Percentiles rank a stretch among this genome's conserved stretches.
These are phyloP conservation scores for Phytophthora fragariae DNA, from an alignment of 352 stramenopile genomes.

Conservation along the genomic window DNA sequence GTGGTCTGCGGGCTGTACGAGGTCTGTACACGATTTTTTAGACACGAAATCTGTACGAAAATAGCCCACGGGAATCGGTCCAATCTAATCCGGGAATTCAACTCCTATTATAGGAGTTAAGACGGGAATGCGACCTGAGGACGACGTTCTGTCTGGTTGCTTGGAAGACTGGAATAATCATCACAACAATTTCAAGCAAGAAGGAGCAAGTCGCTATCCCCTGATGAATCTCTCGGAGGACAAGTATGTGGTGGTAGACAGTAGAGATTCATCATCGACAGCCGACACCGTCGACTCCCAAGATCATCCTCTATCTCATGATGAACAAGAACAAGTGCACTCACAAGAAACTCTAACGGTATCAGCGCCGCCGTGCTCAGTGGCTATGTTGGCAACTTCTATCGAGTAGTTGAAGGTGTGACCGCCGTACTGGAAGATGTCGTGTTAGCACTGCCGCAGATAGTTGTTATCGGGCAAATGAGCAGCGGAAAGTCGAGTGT, in stretches of 20 bases:
- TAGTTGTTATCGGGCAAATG: slow-evolving; percentile 54
- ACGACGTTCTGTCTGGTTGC: neutral
- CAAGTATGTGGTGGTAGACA: neutral
- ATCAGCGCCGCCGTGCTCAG: slow-evolving; percentile 41
- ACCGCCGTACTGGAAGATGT: slow-evolving; percentile 18
- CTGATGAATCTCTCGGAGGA: neutral
- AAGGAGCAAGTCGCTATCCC: neutral
- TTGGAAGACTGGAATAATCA: neutral
- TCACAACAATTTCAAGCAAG: neutral
- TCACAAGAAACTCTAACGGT: neutral
- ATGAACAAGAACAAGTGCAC: neutral
- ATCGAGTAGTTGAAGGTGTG: slow-evolving; percentile 35
- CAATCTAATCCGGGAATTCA: no score
- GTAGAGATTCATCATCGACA: neutral
- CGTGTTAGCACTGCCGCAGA: slow-evolving; percentile 38
- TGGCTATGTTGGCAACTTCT: slow-evolving; percentile 45
- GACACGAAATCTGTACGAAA: no score
- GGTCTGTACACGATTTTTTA: no score
- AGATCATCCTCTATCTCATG: neutral
- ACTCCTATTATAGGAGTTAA: neutral
- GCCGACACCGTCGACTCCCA: neutral
- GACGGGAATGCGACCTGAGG: neutral
- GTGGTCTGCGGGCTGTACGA: no score
- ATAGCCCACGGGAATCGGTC: no score
- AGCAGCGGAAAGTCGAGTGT: slow-evolving; percentile 61